Evolutionary conservation across 176 grass and related monocot species (phyloP), one percentile per base, ranked within the genome.

Genomic region (Eremochloa ophiuroides): DNA sequence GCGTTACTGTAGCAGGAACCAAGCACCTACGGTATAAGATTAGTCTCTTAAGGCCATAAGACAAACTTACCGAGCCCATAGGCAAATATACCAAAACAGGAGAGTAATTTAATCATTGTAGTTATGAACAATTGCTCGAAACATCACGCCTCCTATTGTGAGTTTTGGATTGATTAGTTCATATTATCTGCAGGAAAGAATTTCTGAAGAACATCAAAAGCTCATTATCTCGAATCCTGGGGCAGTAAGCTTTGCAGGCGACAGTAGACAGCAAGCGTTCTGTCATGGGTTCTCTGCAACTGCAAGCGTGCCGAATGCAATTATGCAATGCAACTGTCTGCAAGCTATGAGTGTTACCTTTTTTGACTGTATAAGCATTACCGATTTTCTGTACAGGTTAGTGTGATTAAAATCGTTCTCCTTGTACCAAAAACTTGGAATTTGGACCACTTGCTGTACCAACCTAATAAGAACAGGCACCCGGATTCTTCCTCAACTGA

Each of bases 161-260:
- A 27, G 44, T 66, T 27, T 20, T 66, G 25, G 58, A 53, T 80
- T 80, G 55, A 63, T 55, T 56, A 37, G 46, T 7, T 22, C 31
- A 59, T 65, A 62, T 88, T 73, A n/a, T 80, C 56, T 88, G 62
- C 90, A 99, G 96, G 82, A 84, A 93, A 95, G 87, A 85, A 59
- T 84, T 99, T 55, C 40, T 82, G 70, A 82, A 62, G 66, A 95
- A 82, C 55, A 82, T 93, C 68, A 93, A 91, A 83, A 88, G 28
- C 38, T 83, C 82, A 27, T 31, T 85, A 48, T 91, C 93, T 69
- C 76, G 33, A 64, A 77, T 99, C 51, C 82, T 91, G 38, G 93
- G 93, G 46, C 85, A 91, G 87, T 91, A 77, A 86, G 27, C 85
- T 62, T 25, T n/a, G 20, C 4, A 37, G 6, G 2, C 14, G 22